Percentiles rank a stretch among this genome's conserved stretches.
These are phyloP conservation scores for Metschnikowia lachancei DNA, from an alignment of 805 yeast species.

Conservation along the genomic window DNA sequence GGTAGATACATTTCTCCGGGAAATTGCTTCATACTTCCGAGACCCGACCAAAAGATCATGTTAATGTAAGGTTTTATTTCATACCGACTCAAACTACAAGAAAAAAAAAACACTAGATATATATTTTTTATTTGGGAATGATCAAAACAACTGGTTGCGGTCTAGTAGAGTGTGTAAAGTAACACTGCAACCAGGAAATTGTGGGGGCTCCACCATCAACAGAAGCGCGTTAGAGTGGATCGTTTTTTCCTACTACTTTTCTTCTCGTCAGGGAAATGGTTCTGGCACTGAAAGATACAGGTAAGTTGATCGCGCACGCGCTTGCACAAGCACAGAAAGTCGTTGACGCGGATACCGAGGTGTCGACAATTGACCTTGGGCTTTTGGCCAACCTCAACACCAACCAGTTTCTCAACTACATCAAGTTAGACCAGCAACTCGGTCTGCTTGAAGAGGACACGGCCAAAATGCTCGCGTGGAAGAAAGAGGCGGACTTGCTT, in stretches of 20 bases:
- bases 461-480: slow-evolving; percentile 25
- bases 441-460: slow-evolving; percentile 45
- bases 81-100: no score
- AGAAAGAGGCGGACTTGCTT: slow-evolving; percentile 26
- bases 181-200: no score
- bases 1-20: no score
- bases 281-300: slow-evolving; percentile 30
- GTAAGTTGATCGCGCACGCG: slow-evolving; percentile 28
- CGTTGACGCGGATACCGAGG: slow-evolving; percentile 42
- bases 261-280: neutral
- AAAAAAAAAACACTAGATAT: no score
- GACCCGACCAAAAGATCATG: no score
- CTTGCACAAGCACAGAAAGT: slow-evolving; percentile 30
- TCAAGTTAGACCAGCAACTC: slow-evolving; percentile 39
- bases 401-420: slow-evolving; percentile 53
- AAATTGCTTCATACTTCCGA: no score
- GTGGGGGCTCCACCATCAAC: no score
- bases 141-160: no score
- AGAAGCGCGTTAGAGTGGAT: neutral
- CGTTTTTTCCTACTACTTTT: neutral
- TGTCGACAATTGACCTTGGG: slow-evolving; percentile 45
- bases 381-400: slow-evolving; percentile 55
- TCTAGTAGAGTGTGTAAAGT: no score
- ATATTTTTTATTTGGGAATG: no score
- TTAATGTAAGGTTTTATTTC: no score